Evolutionary conservation across 1,284 basidiomycete species (phyloP).

Genomic region (Leccinum fallax): DNA sequence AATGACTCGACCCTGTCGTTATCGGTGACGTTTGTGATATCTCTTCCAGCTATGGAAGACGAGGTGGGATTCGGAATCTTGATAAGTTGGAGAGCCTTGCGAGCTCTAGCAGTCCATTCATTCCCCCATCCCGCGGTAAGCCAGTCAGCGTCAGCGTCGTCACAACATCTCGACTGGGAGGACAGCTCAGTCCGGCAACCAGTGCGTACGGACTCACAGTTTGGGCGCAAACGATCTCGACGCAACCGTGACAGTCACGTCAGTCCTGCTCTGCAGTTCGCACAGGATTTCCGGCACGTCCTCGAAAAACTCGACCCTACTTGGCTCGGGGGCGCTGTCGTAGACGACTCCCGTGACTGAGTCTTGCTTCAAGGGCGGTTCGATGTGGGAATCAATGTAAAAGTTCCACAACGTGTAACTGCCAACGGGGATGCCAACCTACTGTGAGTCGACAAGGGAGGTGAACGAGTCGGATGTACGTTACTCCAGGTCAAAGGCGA

Average conservation of each 20-base stretch:
- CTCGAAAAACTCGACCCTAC: constrained; percentile 66
- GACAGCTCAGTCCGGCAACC: background rate
- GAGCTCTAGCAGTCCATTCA: constrained; percentile 53
- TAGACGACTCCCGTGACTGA: constrained; percentile 40
- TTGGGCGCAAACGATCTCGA: constrained; percentile 73
- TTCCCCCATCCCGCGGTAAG: constrained; percentile 1
- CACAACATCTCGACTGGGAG: background rate
- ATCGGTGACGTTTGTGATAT: constrained; percentile 37
- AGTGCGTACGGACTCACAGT: constrained; percentile 51
- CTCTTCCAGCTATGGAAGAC: constrained; percentile 39
- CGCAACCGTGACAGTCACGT: constrained; percentile 70
- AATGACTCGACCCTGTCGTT: constrained; percentile 7
- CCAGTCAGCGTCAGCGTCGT: background rate
- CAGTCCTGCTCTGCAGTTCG: constrained; percentile 50
- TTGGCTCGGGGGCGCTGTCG: constrained; percentile 40
- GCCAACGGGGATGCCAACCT: constrained; percentile 1
- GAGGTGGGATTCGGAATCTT: constrained; percentile 64
- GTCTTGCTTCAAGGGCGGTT: constrained; percentile 63
- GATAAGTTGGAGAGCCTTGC: constrained; percentile 72
- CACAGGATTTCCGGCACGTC: constrained; percentile 81
- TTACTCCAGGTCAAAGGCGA: constrained; percentile 86
- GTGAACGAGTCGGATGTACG: constrained; percentile 28
- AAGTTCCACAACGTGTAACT: constrained; percentile 86
- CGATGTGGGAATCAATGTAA: constrained; percentile 79
- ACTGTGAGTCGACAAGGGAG: constrained; percentile 11